Evolutionary conservation across 108 stramenopile species (phyloP).

Genomic region (Cylindrotheca closterium): DNA sequence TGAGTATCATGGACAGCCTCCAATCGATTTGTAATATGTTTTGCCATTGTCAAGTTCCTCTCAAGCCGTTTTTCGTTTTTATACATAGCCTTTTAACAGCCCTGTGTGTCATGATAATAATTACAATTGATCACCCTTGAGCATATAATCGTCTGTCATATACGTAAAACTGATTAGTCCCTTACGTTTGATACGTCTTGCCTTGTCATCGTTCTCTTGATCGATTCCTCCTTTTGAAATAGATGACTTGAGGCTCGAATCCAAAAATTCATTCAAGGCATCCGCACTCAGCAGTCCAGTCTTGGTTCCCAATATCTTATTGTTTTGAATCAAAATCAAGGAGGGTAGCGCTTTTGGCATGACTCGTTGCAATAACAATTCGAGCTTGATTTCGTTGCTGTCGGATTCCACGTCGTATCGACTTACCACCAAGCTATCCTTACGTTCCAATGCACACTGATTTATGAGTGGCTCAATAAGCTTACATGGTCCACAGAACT

Average conservation of each 20-base stretch:
- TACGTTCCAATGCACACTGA: slow-evolving; percentile 41
- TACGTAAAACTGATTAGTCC: slow-evolving; percentile 4
- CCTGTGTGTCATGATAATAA: too few relatives aligned
- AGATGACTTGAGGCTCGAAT: neutral
- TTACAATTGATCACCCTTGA: slow-evolving; percentile 1
- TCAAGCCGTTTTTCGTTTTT: too few relatives aligned
- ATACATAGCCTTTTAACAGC: too few relatives aligned
- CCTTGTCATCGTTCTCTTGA: neutral
- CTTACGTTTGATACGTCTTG: neutral
- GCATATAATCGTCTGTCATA: slow-evolving; percentile 18
- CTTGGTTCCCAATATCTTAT: slow-evolving; percentile 22
- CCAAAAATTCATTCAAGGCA: slow-evolving; percentile 45
- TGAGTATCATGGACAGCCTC: too few relatives aligned
- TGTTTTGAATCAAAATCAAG: slow-evolving; percentile 45
- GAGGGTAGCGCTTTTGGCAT: slow-evolving; percentile 56
- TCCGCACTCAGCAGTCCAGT: slow-evolving; percentile 48
- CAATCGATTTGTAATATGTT: too few relatives aligned
- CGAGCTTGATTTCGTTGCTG: slow-evolving; percentile 55
- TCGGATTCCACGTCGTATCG: slow-evolving; percentile 57
- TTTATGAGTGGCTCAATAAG: slow-evolving; percentile 57
- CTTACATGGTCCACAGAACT: slow-evolving; percentile 69
- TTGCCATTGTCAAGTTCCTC: too few relatives aligned
- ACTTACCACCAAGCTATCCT: slow-evolving; percentile 39
- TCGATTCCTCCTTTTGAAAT: too few relatives aligned
- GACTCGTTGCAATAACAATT: slow-evolving; percentile 58